Conservation (phyloP, 495 filamentous ascomycete species). For the Jackrogersella minutella region DNA sequence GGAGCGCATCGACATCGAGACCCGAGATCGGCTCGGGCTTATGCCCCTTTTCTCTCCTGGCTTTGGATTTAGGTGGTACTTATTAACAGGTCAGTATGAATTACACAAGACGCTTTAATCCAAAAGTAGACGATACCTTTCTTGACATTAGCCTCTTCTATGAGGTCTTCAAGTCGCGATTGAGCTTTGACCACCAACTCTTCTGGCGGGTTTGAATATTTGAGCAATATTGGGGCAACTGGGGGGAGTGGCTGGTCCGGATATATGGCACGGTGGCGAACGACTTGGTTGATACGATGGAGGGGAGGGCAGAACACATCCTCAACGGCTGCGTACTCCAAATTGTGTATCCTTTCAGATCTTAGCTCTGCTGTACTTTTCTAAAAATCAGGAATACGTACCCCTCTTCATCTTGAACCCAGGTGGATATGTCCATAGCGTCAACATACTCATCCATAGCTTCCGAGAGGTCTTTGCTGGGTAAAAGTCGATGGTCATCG, state of each 20-base stretch:
- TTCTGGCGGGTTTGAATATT: conserved; percentile 77
- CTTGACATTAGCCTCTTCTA: conserved; percentile 80
- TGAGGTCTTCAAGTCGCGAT: conserved; percentile 68
- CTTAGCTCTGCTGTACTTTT: conserved; percentile 43
- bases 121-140: conserved; percentile 63
- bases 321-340: conserved; percentile 79
- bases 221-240: conserved; percentile 70
- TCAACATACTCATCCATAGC: conserved; percentile 94
- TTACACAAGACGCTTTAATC: background rate
- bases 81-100: conserved; percentile 41
- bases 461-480: conserved; percentile 71
- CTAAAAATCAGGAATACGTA: conserved; percentile 45
- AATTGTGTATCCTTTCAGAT: conserved; percentile 59
- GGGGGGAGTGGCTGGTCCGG: conserved; percentile 72
- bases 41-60: conserved; percentile 72
- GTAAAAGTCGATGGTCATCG: conserved; percentile 83
- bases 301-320: conserved; percentile 91
- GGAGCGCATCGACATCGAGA: conserved; percentile 82
- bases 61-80: conserved; percentile 87
- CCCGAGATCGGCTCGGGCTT: conserved; percentile 87
- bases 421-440: conserved; percentile 83
- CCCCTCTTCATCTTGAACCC: conserved; percentile 71
- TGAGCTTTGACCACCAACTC: conserved; percentile 64
- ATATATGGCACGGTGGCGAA: conserved; percentile 81
- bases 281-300: conserved; percentile 85